phyloP scores from a whole-genome alignment of 345 rosid species.

The Populus davidiana region DNA sequence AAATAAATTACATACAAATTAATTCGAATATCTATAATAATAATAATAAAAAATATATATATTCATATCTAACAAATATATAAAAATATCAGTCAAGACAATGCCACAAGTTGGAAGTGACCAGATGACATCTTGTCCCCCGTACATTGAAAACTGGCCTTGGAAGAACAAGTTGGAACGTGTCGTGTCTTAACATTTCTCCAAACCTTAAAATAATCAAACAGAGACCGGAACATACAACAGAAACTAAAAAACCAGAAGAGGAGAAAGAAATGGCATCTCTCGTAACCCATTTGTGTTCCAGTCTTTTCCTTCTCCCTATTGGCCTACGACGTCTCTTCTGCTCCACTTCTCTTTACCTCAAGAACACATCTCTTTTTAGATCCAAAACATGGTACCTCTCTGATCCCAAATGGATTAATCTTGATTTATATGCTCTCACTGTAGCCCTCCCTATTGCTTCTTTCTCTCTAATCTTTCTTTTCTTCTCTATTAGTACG shows the following conservation, averaged over 20 bases:
- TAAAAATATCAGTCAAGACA: too few species aligned
- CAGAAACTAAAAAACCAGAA: neutral
- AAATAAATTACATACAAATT: too few species aligned
- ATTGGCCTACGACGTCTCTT: slow-evolving; percentile 49
- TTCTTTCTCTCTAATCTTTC: slow-evolving; percentile 44
- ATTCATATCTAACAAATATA: too few species aligned
- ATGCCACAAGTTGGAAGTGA: neutral
- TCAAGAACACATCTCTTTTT: slow-evolving; percentile 49
- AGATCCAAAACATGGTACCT: slow-evolving; percentile 54
- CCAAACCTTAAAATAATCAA: neutral
- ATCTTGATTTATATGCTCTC: slow-evolving; percentile 52
- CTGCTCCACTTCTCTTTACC: slow-evolving; percentile 50
- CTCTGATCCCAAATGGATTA: slow-evolving; percentile 39
- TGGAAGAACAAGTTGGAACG: neutral
- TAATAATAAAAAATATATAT: too few species aligned
- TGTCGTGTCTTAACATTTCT: neutral
- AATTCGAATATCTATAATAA: too few species aligned
- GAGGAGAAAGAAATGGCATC: slow-evolving; percentile 36
- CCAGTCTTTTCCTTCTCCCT: slow-evolving; percentile 47
- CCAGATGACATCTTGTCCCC: neutral
- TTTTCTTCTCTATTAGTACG: slow-evolving; percentile 39
- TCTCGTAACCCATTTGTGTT: slow-evolving; percentile 40
- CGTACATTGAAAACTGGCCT: neutral
- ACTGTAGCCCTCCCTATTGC: slow-evolving; percentile 49
- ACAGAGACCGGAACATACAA: neutral